Base-by-base conservation (phyloP, 768 basidiomycete genomes). In the Mycena haematopus region DNA sequence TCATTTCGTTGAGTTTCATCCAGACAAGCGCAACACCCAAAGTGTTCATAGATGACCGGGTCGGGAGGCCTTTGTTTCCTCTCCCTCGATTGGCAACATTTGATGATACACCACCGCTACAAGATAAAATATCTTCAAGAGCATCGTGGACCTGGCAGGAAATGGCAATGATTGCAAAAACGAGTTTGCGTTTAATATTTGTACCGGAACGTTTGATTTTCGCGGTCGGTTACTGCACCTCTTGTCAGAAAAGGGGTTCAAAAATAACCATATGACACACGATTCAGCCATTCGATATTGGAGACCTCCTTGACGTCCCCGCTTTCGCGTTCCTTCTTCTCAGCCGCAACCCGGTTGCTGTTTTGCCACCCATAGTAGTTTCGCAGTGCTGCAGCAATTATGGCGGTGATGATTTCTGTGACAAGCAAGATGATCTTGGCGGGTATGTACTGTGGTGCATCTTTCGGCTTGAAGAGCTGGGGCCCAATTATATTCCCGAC, bases 401-500 rank as follows among this genome's bases (percentile, higher is more conserved):
- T n/a, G 13, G 60, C 60, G 1, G 58, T 56, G 0, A 21, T 52
- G 17, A 59, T 55, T 24, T 61, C 31, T 2, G 62, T 67, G 10
- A 59, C 63, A 24, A 67, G 57, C 1, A 65, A 35, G 19, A 65
- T 35, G 35, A 65, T 62, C 21, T 68, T 68, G 33, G 63, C 66
- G 15, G 59, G 66, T 29, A 67, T 64, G 36, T 44, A 67, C 29
- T 62, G 57, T 27, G 65, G 65, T 1, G 65, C 65, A 29, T 67
- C 65, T 54, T 63, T 63, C 9, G 65, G 54, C 31, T 63, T 49
- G 52, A 67, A 67, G 5, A 67, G 55, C 45, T 67, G 65, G 3
- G 65, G 65, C 25, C 66, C 66, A 19, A 67, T 55, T 3, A 67
- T 67, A 31, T 62, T 65, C 6, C 66, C 66, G 35, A 67, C 38